Base-by-base conservation (phyloP, 768 basidiomycete species). In the Rossbeevera mucosa region DNA sequence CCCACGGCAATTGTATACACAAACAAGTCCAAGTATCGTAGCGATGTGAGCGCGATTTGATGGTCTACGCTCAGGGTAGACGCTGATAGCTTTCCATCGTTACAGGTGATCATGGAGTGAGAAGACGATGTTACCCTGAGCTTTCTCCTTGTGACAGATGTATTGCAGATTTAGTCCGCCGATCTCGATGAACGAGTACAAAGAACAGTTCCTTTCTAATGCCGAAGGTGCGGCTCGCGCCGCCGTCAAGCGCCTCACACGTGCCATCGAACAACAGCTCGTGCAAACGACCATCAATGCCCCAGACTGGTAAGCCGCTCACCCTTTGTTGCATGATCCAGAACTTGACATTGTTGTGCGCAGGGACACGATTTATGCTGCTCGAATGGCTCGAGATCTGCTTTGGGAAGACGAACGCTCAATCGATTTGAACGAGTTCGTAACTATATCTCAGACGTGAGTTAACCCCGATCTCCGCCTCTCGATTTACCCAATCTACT, bases 1-100 rank as follows among this genome's bases (percentile, higher is more conserved):
- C 93, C 94, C 7, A 82, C 85, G 20, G 84, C 90, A 5, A 93
- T 99, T 56, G 91, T 92, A 13, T 98, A 98, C 69, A 92, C 91
- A 51, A 86, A 97, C 73, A 98, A 99, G 71, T 83, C 88, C 30
- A 95, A 94, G 74, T 99, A 98, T 66, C 79, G 94, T 56, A 94
- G 92, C 65, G 72, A 82, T 59, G 94, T 94, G 53, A 72, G 90
- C 74, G 58, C 74, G 45, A 54, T 70, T 69, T 71, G 48, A 51
- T 65, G 21, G 30, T 47, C 45, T 52, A 26, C 20, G 38, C 30
- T 42, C 3, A 14, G 33, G 29, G 12, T 22, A 11, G 44, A 43
- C 54, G 50, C 60, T 60, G 33, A 69, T 40, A 43, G 44, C 50
- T 41, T 53, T 45, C 31, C 42, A 52, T 59, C 16, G 50, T 56